Evolutionary conservation across 1,284 basidiomycete species (phyloP).

Genomic region (Malassezia arunalokei): DNA sequence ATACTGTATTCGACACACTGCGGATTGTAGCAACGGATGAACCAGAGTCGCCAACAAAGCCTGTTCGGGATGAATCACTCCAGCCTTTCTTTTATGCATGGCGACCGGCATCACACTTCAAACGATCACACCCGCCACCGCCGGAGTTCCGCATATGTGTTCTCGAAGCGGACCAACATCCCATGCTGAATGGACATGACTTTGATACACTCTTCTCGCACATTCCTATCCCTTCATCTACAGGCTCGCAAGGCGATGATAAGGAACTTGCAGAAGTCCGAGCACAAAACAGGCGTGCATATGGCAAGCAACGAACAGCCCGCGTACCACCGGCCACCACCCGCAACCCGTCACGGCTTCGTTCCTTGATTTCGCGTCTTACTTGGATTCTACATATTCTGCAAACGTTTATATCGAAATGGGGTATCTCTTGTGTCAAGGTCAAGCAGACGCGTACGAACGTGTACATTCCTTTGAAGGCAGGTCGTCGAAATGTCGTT

Average conservation of each 20-base stretch:
- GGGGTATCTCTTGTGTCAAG: constrained; percentile 9
- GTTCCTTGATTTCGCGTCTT: constrained; percentile 7
- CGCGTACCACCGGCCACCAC: constrained; percentile 5
- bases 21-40: constrained; percentile 57
- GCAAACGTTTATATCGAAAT: background rate
- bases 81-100: constrained; percentile 74
- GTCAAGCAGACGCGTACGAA: constrained; percentile 20
- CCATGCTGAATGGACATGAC: constrained; percentile 19
- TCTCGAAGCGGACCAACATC: constrained; percentile 32
- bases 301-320: constrained; percentile 20
- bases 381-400: background rate
- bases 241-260: constrained; percentile 13
- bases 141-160: constrained; percentile 82
- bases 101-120: constrained; percentile 74
- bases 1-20: constrained; percentile 46
- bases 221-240: constrained; percentile 21
- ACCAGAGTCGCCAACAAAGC: background rate
- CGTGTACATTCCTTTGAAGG: constrained; percentile 54
- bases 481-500: constrained; percentile 70
- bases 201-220: constrained; percentile 31
- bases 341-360: constrained; percentile 11
- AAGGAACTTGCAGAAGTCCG: constrained; percentile 20
- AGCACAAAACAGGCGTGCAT: constrained; percentile 24
- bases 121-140: constrained; percentile 62
- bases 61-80: background rate